These are phyloP conservation scores for Cutaneotrichosporon sp. DNA, from an alignment of 1,284 basidiomycete species.

Conservation along the genomic window DNA sequence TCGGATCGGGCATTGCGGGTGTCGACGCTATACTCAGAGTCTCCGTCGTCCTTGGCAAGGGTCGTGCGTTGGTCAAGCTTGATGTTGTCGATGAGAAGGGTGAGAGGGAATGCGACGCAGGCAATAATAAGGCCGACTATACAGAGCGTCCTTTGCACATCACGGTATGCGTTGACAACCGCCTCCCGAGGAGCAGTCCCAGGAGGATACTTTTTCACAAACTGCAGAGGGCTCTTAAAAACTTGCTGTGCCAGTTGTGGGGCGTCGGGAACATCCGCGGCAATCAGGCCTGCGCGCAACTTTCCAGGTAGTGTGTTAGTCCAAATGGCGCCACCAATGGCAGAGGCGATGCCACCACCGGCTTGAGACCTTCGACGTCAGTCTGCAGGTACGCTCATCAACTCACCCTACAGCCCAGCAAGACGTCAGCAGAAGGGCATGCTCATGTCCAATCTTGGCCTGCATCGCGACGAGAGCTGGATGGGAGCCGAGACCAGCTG, in stretches of 20 bases:
- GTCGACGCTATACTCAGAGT: no score
- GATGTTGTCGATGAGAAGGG: constrained; percentile 31
- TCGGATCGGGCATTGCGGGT: no score
- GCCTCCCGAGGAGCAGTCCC: constrained; percentile 42
- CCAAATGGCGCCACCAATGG: constrained; percentile 47
- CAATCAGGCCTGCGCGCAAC: constrained; percentile 13
- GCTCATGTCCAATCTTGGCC: constrained; percentile 18
- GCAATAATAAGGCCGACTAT: constrained; percentile 40
- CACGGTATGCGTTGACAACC: constrained; percentile 34
- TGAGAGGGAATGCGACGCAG: constrained; percentile 23
- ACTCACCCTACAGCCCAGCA: constrained; percentile 13
- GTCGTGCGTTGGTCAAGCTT: constrained; percentile 24
- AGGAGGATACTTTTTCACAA: constrained; percentile 34
- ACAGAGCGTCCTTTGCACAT: constrained; percentile 36
- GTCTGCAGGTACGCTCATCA: not conserved
- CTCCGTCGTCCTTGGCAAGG: not conserved
- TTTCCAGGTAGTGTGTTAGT: constrained; percentile 26
- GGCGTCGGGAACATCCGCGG: constrained; percentile 11
- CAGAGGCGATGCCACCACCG: constrained; percentile 38
- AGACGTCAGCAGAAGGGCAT: constrained; percentile 16
- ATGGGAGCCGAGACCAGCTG: constrained; percentile 44
- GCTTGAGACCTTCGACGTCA: constrained; percentile 7
- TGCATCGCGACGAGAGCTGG: constrained; percentile 25
- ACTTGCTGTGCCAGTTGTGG: constrained; percentile 27
- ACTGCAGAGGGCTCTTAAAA: constrained; percentile 40